A percentile compares a stretch with the other conserved stretches of the same genome.
phyloP scores from a whole-genome alignment of 2,329 filamentous ascomycete genomes.

The Diatrype stigma region DNA sequence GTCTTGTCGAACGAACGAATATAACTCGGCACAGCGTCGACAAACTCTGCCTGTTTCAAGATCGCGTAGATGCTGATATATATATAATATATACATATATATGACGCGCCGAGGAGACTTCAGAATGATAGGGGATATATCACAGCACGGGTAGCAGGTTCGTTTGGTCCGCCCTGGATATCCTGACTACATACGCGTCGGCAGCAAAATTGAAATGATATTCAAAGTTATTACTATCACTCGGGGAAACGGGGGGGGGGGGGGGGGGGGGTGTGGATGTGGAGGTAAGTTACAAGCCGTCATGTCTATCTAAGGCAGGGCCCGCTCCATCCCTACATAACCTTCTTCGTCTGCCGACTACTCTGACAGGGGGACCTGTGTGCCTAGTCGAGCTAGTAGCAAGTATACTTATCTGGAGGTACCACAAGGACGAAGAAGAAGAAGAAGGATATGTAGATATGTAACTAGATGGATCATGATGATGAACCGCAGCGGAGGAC shows the following conservation, averaged over 20 bases:
- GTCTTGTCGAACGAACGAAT: neutral
- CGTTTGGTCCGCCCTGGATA: neutral
- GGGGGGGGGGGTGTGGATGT: neutral
- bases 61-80: neutral
- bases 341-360: constrained; percentile 3
- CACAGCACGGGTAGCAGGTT: too few relatives aligned
- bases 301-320: constrained; percentile 4
- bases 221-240: neutral
- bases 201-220: neutral
- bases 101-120: too few relatives aligned
- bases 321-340: constrained; percentile 2
- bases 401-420: neutral
- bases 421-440: neutral
- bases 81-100: neutral
- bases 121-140: too few relatives aligned
- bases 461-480: too few relatives aligned
- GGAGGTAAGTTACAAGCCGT: neutral
- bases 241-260: neutral
- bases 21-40: neutral
- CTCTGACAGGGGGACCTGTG: neutral
- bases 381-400: neutral
- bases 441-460: too few relatives aligned
- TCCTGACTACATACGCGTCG: neutral
- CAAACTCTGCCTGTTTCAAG: neutral
- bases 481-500: neutral